Percentiles rank a stretch among this genome's conserved stretches.
Conservation (phyloP, 2,329 filamentous ascomycete genomes). For the Falciphora oryzae region DNA sequence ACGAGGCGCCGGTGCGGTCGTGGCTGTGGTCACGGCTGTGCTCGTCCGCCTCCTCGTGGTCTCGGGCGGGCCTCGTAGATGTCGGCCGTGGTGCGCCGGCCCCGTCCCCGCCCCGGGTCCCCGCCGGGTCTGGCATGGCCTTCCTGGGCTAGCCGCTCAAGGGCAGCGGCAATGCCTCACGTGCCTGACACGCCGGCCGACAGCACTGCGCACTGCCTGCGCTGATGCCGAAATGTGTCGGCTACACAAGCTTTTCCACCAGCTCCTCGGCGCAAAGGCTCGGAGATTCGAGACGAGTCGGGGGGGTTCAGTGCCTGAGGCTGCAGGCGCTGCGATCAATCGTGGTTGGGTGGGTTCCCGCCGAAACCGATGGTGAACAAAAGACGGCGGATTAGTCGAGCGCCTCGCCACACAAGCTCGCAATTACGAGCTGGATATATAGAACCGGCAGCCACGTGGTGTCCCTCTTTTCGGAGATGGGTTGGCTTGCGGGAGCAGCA, state of each 20-base stretch:
- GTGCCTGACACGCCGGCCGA: background rate
- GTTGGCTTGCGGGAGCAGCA: background rate
- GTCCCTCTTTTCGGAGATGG: background rate
- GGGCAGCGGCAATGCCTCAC: background rate
- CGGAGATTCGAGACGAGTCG: background rate
- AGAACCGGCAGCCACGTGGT: background rate
- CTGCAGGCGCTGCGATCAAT: background rate
- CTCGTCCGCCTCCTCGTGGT: background rate
- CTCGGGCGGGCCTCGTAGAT: constrained; percentile 6
- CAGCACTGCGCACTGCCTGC: background rate
- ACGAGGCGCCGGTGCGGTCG: constrained; percentile 6
- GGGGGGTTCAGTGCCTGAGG: background rate
- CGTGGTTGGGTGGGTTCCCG: background rate
- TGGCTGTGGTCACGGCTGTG: constrained; percentile 5
- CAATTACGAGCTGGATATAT: constrained; percentile 2
- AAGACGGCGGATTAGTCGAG: background rate
- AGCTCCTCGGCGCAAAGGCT: background rate
- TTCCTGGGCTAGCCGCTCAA: too few species aligned
- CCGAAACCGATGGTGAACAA: background rate
- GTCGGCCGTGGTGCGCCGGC: constrained; percentile 2
- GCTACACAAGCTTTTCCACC: background rate
- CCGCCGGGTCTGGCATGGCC: background rate
- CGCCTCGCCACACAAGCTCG: background rate
- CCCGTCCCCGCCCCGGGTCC: background rate
- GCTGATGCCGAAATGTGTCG: too few species aligned